phyloP scores from a whole-genome alignment of 225 moss, liverwort and hornwort species.

The Anthoceros angustus region DNA sequence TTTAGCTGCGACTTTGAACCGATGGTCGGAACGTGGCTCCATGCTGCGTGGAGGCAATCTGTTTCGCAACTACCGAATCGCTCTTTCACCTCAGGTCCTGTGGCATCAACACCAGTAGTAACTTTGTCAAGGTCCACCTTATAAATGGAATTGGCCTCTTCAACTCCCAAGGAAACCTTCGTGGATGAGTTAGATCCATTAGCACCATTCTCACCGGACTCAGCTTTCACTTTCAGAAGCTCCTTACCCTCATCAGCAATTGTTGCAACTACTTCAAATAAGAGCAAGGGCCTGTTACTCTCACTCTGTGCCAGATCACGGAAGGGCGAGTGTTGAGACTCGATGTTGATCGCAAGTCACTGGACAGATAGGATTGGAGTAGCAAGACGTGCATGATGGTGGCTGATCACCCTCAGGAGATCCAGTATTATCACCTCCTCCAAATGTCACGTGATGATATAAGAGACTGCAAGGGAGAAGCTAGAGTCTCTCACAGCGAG shows the following conservation, averaged over 20 bases:
- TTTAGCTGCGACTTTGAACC: slow-evolving; percentile 18
- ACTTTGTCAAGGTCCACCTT: background rate
- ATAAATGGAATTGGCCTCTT: background rate
- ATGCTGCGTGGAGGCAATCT: background rate
- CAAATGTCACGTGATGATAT: slow-evolving; percentile 2
- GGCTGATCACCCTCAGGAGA: slow-evolving; percentile 62
- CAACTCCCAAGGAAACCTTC: background rate
- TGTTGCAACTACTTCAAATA: slow-evolving; percentile 43
- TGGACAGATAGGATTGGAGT: slow-evolving; percentile 87
- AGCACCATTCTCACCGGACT: background rate
- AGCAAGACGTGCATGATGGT: slow-evolving; percentile 84
- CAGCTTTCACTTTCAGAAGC: background rate
- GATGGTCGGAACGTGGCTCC: too few relatives aligned
- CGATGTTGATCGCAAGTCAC: slow-evolving; percentile 57
- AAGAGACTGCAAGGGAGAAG: background rate
- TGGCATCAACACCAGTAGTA: background rate
- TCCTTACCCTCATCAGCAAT: background rate
- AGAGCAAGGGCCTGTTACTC: slow-evolving; percentile 35
- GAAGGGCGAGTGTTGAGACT: slow-evolving; percentile 32
- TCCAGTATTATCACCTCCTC: slow-evolving; percentile 85
- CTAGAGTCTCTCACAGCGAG: background rate
- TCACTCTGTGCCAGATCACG: slow-evolving; percentile 24
- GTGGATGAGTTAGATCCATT: background rate
- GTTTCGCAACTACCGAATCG: slow-evolving; percentile 14
- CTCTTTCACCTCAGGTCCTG: slow-evolving; percentile 4